Evolutionary conservation across 2,329 filamentous ascomycete genomes (phyloP).

Genomic region (Aureobasidium sp.): DNA sequence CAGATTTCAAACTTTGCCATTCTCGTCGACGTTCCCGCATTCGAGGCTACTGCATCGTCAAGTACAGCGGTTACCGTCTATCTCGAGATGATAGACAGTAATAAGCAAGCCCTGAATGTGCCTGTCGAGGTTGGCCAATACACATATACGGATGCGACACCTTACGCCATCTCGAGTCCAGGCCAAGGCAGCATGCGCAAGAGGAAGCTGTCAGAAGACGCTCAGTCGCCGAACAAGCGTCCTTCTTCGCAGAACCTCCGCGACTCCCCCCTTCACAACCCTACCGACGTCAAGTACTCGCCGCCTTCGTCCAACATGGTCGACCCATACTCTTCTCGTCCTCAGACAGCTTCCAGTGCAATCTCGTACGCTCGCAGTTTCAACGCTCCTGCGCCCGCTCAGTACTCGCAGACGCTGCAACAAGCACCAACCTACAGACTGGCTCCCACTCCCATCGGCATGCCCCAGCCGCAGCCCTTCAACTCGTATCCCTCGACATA

Average conservation of each 20-base stretch:
- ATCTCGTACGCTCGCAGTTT: constrained; percentile 28
- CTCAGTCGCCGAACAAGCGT: constrained; percentile 32
- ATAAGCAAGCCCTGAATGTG: constrained; percentile 29
- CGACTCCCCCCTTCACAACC: constrained; percentile 18
- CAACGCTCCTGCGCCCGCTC: constrained; percentile 24
- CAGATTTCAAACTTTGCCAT: constrained; percentile 62
- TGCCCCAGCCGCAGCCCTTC: constrained; percentile 17
- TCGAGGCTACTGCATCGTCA: constrained; percentile 47
- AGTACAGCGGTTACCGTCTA: constrained; percentile 50
- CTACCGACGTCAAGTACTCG: constrained; percentile 13
- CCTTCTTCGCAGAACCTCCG: constrained; percentile 25
- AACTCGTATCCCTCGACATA: constrained; percentile 35
- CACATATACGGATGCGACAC: constrained; percentile 45
- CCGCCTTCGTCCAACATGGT: constrained; percentile 12
- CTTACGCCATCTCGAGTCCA: constrained; percentile 27
- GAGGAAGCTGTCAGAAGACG: constrained; percentile 43
- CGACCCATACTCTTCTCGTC: constrained; percentile 13
- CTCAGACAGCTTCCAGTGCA: constrained; percentile 12
- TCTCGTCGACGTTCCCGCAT: constrained; percentile 61
- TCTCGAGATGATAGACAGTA: constrained; percentile 48
- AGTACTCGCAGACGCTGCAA: constrained; percentile 19
- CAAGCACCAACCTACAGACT: constrained; percentile 11
- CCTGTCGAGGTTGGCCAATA: constrained; percentile 51
- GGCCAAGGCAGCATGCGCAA: constrained; percentile 41
- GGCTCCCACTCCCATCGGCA: constrained; percentile 8